Conservation (phyloP, 108 stramenopile species). For the Cyclotella sp. region DNA sequence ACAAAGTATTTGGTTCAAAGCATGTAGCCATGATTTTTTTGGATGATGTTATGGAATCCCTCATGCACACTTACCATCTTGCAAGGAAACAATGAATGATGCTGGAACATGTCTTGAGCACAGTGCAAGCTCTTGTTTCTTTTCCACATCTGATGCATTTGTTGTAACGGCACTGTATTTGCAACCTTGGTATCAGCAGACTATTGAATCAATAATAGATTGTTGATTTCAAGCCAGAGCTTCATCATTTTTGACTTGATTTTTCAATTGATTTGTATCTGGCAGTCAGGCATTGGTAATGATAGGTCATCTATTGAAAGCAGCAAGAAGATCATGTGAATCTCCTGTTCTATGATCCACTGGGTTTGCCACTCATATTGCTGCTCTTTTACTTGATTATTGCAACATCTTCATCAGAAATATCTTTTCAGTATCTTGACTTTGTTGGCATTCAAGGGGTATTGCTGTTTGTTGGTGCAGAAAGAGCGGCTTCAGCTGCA, state of each 20-base stretch:
- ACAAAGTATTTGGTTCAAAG: constrained; percentile 25
- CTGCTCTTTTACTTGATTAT: constrained; percentile 49
- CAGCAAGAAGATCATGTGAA: constrained; percentile 10
- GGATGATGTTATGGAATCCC: constrained; percentile 24
- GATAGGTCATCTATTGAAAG: neutral
- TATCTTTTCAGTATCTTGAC: neutral
- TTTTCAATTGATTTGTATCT: constrained; percentile 32
- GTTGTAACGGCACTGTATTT: constrained; percentile 44
- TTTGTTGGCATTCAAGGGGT: constrained; percentile 28
- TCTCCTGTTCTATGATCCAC: constrained; percentile 32
- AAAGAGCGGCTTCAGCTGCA: neutral
- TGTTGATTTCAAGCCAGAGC: constrained; percentile 17
- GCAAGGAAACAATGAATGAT: neutral
- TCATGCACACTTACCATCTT: neutral
- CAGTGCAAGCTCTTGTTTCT: neutral
- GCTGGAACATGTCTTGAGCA: neutral
- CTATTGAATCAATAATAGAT: constrained; percentile 35
- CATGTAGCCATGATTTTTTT: constrained; percentile 33
- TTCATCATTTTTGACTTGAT: constrained; percentile 24
- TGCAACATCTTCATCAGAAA: constrained; percentile 22
- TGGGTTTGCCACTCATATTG: constrained; percentile 41
- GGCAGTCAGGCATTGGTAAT: constrained; percentile 16
- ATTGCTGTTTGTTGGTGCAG: constrained; percentile 13
- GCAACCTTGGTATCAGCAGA: constrained; percentile 18
- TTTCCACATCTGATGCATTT: constrained; percentile 42